Percentiles rank a stretch among this genome's conserved stretches.
Evolutionary conservation across 805 yeast genomes (phyloP).

Genomic region (Yarrowia sp.): DNA sequence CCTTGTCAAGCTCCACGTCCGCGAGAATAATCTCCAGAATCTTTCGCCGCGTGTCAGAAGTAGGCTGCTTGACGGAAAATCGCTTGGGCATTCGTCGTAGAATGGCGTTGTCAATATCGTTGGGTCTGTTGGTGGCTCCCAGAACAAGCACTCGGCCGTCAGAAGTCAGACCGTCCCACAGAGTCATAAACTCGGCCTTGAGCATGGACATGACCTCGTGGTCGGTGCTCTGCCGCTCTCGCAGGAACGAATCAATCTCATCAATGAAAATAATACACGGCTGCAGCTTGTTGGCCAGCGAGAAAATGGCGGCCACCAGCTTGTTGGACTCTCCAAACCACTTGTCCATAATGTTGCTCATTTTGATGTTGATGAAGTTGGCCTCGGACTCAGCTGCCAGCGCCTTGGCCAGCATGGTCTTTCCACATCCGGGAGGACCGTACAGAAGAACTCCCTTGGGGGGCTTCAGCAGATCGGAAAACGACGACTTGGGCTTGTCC

Average conservation of each 20-base stretch:
- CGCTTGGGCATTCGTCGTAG: slow-evolving; percentile 89
- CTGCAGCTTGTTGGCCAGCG: slow-evolving; percentile 81
- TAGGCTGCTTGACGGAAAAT: slow-evolving; percentile 75
- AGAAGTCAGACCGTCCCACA: slow-evolving; percentile 90
- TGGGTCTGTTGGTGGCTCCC: slow-evolving; percentile 93
- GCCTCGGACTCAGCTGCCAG: slow-evolving; percentile 90
- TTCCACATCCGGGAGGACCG: slow-evolving; percentile 98
- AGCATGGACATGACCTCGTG: slow-evolving; percentile 94
- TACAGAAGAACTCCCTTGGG: slow-evolving; percentile 91
- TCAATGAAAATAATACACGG: slow-evolving; percentile 95
- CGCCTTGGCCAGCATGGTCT: slow-evolving; percentile 95
- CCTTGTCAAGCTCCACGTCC: slow-evolving; percentile 57
- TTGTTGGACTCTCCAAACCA: slow-evolving; percentile 98
- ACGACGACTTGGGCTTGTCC: neutral
- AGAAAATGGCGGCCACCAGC: slow-evolving; percentile 86
- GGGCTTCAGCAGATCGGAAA: slow-evolving; percentile 59
- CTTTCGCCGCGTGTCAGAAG: slow-evolving; percentile 58
- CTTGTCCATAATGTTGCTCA: slow-evolving; percentile 93
- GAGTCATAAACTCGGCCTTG: slow-evolving; percentile 95
- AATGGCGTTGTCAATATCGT: slow-evolving; percentile 89
- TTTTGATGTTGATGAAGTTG: slow-evolving; percentile 80
- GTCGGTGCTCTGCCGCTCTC: slow-evolving; percentile 79
- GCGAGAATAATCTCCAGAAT: slow-evolving; percentile 67
- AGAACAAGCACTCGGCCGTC: slow-evolving; percentile 78
- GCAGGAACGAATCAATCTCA: slow-evolving; percentile 89